phyloP scores from a whole-genome alignment of 129 eudicot species.

The Arctium minus region DNA sequence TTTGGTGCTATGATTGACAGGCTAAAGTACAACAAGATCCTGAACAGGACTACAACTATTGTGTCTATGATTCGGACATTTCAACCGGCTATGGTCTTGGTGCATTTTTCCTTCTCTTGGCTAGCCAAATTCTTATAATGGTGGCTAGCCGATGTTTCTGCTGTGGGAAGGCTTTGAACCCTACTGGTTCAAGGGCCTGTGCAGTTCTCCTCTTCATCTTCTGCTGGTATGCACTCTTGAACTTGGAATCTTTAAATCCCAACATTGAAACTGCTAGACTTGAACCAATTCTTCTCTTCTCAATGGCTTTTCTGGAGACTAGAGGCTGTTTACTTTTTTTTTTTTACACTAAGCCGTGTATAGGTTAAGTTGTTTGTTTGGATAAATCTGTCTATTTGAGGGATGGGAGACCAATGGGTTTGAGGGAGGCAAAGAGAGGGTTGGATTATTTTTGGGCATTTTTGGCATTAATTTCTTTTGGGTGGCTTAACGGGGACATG shows the following conservation, averaged over 20 bases:
- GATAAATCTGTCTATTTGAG: too few species aligned
- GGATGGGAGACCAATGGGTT: too few species aligned
- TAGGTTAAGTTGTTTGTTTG: too few species aligned
- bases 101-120: slow-evolving; percentile 74
- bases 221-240: slow-evolving; percentile 53
- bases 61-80: slow-evolving; percentile 81
- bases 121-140: slow-evolving; percentile 71
- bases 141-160: slow-evolving; percentile 88
- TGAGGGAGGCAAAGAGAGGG: too few species aligned
- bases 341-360: too few species aligned
- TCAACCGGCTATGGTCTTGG: slow-evolving; percentile 90
- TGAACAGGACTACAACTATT: slow-evolving; percentile 43
- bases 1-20: slow-evolving; percentile 25
- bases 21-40: slow-evolving; percentile 39
- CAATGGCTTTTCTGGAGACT: background rate
- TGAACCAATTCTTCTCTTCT: background rate
- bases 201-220: slow-evolving; percentile 61
- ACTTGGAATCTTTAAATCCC: background rate
- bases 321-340: too few species aligned
- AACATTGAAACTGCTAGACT: background rate
- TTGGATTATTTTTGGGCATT: too few species aligned
- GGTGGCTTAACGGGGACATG: too few species aligned
- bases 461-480: too few species aligned
- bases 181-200: slow-evolving; percentile 79
- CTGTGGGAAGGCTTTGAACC: slow-evolving; percentile 78